These are phyloP conservation scores for Ogataea degrootiae DNA, from an alignment of 805 yeast genomes.

Conservation along the genomic window DNA sequence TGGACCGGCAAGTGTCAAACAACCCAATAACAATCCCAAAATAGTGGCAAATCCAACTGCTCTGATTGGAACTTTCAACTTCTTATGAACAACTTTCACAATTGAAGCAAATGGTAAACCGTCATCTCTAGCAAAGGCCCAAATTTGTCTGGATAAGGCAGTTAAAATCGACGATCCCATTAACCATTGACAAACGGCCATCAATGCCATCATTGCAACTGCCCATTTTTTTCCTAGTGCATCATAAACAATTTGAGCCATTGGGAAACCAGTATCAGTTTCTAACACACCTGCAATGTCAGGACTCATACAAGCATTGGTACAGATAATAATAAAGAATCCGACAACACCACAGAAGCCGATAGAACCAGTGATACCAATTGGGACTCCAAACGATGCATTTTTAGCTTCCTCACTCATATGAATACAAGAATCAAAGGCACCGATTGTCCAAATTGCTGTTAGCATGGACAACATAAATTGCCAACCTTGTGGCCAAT, in stretches of 20 bases:
- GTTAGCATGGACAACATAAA: conserved; percentile 46
- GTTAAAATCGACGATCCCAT: conserved; percentile 62
- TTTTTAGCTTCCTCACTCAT: conserved; percentile 67
- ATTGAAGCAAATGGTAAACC: conserved; percentile 60
- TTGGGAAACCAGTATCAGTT: conserved; percentile 51
- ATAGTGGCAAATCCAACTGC: conserved; percentile 54
- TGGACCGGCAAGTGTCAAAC: conserved; percentile 51
- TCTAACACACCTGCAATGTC: conserved; percentile 39
- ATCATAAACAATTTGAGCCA: conserved; percentile 61
- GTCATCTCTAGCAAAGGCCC: conserved; percentile 75
- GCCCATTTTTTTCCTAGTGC: conserved; percentile 64
- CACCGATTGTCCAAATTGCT: conserved; percentile 71
- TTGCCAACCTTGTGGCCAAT: conserved; percentile 60
- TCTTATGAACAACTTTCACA: conserved; percentile 54
- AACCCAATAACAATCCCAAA: conserved; percentile 50
- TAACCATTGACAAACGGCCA: conserved; percentile 56
- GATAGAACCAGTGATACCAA: conserved; percentile 59
- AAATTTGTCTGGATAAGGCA: conserved; percentile 65
- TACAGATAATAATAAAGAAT: conserved; percentile 47
- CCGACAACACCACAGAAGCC: conserved; percentile 56
- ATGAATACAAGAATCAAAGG: conserved; percentile 69
- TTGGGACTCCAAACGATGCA: conserved; percentile 59
- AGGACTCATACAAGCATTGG: conserved; percentile 49
- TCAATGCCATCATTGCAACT: conserved; percentile 53
- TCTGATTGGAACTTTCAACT: conserved; percentile 56